phyloP scores from a whole-genome alignment of 208 protist genomes.

The Leishmania martiniquensis region DNA sequence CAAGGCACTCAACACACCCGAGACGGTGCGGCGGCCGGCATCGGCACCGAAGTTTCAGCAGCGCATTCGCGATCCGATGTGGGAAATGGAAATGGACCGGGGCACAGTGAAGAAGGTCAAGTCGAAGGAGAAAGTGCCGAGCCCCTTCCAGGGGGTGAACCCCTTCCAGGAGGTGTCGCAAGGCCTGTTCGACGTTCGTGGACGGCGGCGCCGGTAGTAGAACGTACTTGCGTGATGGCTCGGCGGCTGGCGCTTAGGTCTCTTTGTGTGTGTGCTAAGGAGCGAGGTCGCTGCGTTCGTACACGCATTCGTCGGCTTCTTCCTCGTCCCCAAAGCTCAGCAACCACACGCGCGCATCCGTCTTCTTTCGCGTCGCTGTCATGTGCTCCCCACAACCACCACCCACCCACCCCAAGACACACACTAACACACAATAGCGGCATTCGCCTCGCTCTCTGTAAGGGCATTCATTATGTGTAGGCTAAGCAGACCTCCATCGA shows the following conservation, averaged over 20 bases:
- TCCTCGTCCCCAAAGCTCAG: too few species aligned
- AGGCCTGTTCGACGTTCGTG: constrained; percentile 49
- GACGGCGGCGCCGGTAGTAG: constrained; percentile 29
- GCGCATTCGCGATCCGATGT: constrained; percentile 73
- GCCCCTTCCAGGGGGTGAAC: constrained; percentile 35
- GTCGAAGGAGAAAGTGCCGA: constrained; percentile 37
- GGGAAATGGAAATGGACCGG: constrained; percentile 89
- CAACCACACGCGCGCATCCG: too few species aligned
- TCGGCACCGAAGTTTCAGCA: constrained; percentile 78
- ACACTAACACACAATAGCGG: too few species aligned
- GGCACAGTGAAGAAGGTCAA: constrained; percentile 85
- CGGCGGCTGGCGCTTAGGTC: too few species aligned
- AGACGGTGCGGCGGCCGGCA: constrained; percentile 46
- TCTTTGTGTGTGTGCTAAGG: not conserved
- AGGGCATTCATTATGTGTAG: too few species aligned
- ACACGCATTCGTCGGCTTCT: too few species aligned
- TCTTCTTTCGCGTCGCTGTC: too few species aligned
- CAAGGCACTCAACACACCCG: constrained; percentile 36
- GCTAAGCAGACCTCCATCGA: not conserved
- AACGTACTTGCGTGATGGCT: too few species aligned
- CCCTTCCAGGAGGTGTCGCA: constrained; percentile 49
- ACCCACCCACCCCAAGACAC: not conserved
- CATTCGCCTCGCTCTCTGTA: too few species aligned
- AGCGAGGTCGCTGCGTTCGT: not conserved
- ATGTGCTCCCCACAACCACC: not conserved